Conservation (phyloP, 202 grass and related monocot genomes). For the Brachypodium distachyon region DNA sequence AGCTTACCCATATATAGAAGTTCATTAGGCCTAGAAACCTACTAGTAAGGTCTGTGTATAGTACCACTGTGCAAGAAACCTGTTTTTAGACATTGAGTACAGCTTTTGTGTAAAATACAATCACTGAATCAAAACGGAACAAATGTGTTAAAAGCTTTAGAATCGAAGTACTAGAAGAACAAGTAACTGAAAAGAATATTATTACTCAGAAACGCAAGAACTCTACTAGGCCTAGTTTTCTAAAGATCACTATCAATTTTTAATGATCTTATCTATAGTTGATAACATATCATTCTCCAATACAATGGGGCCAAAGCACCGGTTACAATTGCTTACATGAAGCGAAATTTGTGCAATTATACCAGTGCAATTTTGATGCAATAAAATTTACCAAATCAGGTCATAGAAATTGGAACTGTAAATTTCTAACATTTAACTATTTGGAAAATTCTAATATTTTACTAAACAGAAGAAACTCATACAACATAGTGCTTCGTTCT, state of each 20-base stretch:
- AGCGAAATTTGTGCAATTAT: neutral
- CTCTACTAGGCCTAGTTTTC: neutral
- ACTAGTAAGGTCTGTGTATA: neutral
- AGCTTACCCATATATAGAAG: neutral
- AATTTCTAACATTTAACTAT: neutral
- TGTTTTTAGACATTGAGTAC: neutral
- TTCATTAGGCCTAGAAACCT: neutral
- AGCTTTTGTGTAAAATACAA: neutral
- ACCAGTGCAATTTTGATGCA: neutral
- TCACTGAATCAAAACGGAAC: neutral
- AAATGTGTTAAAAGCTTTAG: neutral
- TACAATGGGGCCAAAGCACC: neutral
- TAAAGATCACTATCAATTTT: neutral
- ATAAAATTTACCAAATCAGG: neutral
- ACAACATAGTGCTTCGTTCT: neutral
- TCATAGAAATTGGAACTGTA: neutral
- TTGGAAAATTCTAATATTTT: neutral
- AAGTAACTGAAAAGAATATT: neutral
- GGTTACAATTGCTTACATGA: neutral
- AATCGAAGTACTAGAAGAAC: neutral
- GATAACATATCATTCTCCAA: neutral
- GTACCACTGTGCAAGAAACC: neutral
- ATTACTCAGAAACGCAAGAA: neutral
- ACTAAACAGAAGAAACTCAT: neutral
- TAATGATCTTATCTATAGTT: no score